Percentiles rank a stretch among this genome's conserved stretches.
Conservation (phyloP, 768 basidiomycete species). For the Lactarius deliciosus region DNA sequence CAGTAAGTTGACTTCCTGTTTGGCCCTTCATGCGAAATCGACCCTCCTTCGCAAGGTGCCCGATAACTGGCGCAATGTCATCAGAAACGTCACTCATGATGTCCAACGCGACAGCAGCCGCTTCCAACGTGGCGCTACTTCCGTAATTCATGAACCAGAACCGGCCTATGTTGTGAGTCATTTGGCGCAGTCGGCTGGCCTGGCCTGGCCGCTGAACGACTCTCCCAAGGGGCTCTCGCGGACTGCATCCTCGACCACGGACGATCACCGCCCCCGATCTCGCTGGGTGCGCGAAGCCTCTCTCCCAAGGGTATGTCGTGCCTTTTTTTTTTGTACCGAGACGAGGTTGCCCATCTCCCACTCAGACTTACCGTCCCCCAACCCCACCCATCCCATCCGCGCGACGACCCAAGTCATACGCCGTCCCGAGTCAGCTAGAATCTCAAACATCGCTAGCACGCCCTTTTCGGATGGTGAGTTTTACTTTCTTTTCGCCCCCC, state of each 20-base stretch:
- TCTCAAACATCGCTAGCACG: slow-evolving; percentile 6
- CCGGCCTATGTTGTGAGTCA: slow-evolving; percentile 11
- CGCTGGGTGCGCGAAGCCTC: slow-evolving; percentile 3
- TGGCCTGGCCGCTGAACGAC: not conserved
- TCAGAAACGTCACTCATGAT: slow-evolving; percentile 13
- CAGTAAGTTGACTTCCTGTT: slow-evolving; percentile 10
- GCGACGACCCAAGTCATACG: slow-evolving; percentile 24
- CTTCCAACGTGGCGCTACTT: not conserved
- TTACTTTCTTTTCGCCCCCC: not conserved
- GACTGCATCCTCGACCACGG: slow-evolving; percentile 11
- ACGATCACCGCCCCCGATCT: slow-evolving; percentile 2
- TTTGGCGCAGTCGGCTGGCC: not conserved
- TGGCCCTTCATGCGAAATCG: not conserved
- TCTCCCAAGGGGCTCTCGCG: slow-evolving; percentile 10
- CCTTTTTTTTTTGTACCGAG: not conserved
- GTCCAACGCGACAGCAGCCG: slow-evolving; percentile 7
- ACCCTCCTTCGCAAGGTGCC: slow-evolving; percentile 14
- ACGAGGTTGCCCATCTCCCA: not conserved
- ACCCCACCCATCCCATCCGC: slow-evolving; percentile 35
- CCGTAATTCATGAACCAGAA: not conserved
- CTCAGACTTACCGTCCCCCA: slow-evolving; percentile 37
- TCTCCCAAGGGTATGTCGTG: slow-evolving; percentile 21
- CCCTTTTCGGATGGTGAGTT: slow-evolving; percentile 26
- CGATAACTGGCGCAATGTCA: slow-evolving; percentile 22
- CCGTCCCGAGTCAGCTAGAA: slow-evolving; percentile 12